A percentile compares a stretch with the other conserved stretches of the same genome.
These are phyloP conservation scores for Drosera spatulata DNA, from an alignment of 179 eudicot genomes.

Conservation along the genomic window DNA sequence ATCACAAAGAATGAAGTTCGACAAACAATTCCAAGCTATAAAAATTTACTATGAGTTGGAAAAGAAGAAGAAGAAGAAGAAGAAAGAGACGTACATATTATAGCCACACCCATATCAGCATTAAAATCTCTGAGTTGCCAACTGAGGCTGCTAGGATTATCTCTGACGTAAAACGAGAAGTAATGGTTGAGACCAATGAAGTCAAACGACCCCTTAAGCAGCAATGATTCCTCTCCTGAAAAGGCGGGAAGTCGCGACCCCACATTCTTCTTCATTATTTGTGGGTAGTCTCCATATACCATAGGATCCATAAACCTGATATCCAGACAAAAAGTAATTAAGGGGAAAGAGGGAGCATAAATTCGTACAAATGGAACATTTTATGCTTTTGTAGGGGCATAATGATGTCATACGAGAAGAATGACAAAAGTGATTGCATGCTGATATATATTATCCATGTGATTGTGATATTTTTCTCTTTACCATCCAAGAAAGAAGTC, in stretches of 20 bases:
- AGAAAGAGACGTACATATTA: constrained; percentile 12
- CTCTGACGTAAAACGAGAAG: constrained; percentile 13
- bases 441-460: background rate
- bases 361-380: too few relatives aligned
- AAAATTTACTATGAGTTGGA: background rate
- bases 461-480: background rate
- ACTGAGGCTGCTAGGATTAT: constrained; percentile 18
- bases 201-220: constrained; percentile 44
- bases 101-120: constrained; percentile 19
- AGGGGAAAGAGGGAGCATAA: too few relatives aligned
- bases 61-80: background rate
- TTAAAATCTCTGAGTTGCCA: constrained; percentile 16
- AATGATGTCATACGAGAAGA: too few relatives aligned
- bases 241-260: constrained; percentile 37
- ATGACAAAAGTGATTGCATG: too few relatives aligned
- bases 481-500: constrained; percentile 57
- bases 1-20: too few relatives aligned
- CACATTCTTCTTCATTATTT: constrained; percentile 28
- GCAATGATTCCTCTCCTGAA: constrained; percentile 26
- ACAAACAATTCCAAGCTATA: too few relatives aligned
- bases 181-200: constrained; percentile 52
- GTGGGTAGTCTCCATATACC: constrained; percentile 47
- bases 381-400: too few relatives aligned
- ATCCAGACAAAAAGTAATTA: background rate
- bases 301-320: constrained; percentile 43